Evolutionary conservation across 208 protist species (phyloP), one percentile per base, ranked within the genome.

Genomic region (Leishmania tarentolae): DNA sequence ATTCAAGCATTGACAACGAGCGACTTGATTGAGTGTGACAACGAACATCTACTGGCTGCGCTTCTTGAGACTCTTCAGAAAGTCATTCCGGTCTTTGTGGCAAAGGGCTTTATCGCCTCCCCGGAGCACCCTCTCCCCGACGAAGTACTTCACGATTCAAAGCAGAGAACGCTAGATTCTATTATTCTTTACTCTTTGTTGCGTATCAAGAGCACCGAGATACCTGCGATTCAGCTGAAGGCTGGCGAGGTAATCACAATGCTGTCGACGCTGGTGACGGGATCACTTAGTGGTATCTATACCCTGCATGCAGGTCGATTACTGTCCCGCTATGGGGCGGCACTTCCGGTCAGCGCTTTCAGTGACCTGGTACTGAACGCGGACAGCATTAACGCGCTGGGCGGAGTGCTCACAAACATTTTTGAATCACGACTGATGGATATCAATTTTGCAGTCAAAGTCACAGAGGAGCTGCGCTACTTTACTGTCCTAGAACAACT

Each of bases 401-500:
- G 88, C 7, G 75, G 85, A 28, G 56, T 90, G 70, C 71, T 98
- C 17, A 88, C 78, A 46, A 70, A 81, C 74, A 83, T 97, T 50
- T 96, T 98, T 83, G 81, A 94, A 35, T 59, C 92, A 19, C 87
- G 88, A 52, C 92, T 98, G 17, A 76, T 73, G 17, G 82, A 92
- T 6, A 57, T 98, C n/a, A 86, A 97, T 77, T 95, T 93, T 72
- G 78, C 89, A 57, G 80, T 95, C 56, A 78, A 88, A 52, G 83
- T 95, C n/a, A 94, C 88, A 2, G 92, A 94, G 50, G 91, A 95
- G 81, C 86, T 97, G 50, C 87, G 89, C 2, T 95, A 92, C 87
- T 90, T 96, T 66, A 81, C 86, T 70, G 86, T 96, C 4, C 83
- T 97, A 28, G 92, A 96, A 73, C 78, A 89, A 66, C 85, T 97